These are phyloP conservation scores for Malbranchea cinnamomea DNA, from an alignment of 2,329 filamentous ascomycete genomes.

Conservation along the genomic window DNA sequence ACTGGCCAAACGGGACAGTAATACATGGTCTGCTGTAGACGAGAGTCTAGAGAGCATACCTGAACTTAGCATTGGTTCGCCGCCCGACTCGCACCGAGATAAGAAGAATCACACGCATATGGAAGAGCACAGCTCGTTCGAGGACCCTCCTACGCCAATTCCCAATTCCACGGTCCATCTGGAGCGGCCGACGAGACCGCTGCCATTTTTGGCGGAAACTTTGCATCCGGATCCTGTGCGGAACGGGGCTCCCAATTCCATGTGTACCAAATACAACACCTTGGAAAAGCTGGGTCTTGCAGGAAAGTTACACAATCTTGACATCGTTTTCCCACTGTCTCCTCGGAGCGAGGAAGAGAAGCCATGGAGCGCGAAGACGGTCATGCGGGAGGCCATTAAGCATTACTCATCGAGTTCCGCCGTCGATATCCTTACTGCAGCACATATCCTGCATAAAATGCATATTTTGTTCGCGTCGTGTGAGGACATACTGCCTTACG, in stretches of 20 bases:
- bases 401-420: conserved; percentile 25
- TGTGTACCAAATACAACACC: no score
- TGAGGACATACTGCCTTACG: conserved; percentile 24
- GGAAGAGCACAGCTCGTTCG: conserved; percentile 14
- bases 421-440: conserved; percentile 27
- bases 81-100: conserved; percentile 7
- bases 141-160: no score
- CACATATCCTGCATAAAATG: conserved; percentile 27
- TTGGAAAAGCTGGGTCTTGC: no score
- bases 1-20: conserved; percentile 11
- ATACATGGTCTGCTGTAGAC: conserved; percentile 12
- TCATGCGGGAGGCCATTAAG: conserved; percentile 25
- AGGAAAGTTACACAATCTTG: no score
- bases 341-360: conserved; percentile 18
- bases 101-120: conserved; percentile 11
- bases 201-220: conserved; percentile 22
- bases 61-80: conserved; percentile 10
- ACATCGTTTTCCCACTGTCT: conserved; percentile 18
- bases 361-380: conserved; percentile 25
- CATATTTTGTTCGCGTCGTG: conserved; percentile 24
- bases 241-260: no score
- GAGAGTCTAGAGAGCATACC: conserved; percentile 10
- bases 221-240: no score
- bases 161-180: conserved; percentile 27
- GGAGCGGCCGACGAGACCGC: conserved; percentile 29